Conservation (phyloP, 768 basidiomycete species). For the Mrakia gelida region DNA sequence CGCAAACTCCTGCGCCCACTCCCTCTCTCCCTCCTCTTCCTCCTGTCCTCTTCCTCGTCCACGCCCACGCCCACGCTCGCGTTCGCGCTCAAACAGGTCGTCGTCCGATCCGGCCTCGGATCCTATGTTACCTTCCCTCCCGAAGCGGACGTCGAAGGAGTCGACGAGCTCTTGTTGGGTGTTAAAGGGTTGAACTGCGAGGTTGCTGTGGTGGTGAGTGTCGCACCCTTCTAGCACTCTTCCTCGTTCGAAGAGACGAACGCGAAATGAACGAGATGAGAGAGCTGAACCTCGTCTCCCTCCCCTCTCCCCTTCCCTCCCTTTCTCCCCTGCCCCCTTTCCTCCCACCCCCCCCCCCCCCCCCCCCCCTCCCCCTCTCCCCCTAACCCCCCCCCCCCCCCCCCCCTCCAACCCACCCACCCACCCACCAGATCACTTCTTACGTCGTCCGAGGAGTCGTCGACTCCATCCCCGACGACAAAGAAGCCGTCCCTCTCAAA, state of each 20-base stretch:
- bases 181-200: conserved; percentile 70
- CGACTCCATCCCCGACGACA: conserved; percentile 5
- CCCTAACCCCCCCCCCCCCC: too few species aligned
- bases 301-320: too few species aligned
- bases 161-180: conserved; percentile 53
- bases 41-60: neutral
- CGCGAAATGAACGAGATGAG: too few species aligned
- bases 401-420: too few species aligned
- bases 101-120: conserved; percentile 37
- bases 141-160: conserved; percentile 33
- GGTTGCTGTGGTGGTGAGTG: conserved; percentile 66
- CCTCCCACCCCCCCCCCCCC: too few species aligned
- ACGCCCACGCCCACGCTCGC: too few species aligned
- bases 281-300: neutral
- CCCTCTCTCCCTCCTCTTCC: too few species aligned
- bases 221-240: too few species aligned
- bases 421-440: neutral
- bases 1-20: too few species aligned
- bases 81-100: conserved; percentile 33
- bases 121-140: conserved; percentile 22
- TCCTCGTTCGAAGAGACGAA: neutral
- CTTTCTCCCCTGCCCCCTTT: too few species aligned
- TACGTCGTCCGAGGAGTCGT: conserved; percentile 10
- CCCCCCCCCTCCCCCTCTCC: too few species aligned
- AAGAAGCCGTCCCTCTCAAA: conserved; percentile 45